These are phyloP conservation scores for Adiantum capillusveneris DNA, from an alignment of 75 land plant species.

Conservation along the genomic window DNA sequence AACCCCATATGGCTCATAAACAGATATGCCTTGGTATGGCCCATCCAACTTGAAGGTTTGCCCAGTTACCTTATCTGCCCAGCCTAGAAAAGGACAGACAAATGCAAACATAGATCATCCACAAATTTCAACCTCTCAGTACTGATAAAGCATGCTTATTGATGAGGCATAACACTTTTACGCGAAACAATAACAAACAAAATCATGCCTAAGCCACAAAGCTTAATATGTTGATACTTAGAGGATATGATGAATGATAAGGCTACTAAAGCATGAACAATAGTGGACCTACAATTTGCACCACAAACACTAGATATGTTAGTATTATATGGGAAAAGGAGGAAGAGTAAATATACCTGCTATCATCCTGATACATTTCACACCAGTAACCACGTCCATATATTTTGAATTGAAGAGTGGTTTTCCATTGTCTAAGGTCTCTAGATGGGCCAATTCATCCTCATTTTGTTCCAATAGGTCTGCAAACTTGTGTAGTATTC, in stretches of 20 bases:
- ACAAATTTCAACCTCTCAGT: no score
- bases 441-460: conserved; percentile 67
- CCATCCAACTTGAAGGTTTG: conserved; percentile 41
- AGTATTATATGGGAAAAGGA: background rate
- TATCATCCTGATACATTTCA: conserved; percentile 35
- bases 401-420: conserved; percentile 22
- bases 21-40: conserved; percentile 36
- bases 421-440: no score
- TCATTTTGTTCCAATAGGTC: conserved; percentile 53
- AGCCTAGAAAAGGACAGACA: conserved; percentile 5
- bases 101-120: no score
- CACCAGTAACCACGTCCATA: conserved; percentile 31
- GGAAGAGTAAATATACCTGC: conserved; percentile 35
- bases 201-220: no score
- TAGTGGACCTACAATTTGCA: background rate
- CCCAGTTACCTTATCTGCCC: conserved; percentile 78
- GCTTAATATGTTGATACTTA: no score
- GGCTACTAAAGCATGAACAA: no score
- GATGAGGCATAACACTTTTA: no score
- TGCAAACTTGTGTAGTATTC: conserved; percentile 54
- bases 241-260: no score
- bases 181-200: no score
- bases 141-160: no score
- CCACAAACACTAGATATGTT: no score
- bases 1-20: conserved; percentile 64